Evolutionary conservation across 257 asterid genomes (phyloP).

Genomic region (Nicotiana sylvestris): DNA sequence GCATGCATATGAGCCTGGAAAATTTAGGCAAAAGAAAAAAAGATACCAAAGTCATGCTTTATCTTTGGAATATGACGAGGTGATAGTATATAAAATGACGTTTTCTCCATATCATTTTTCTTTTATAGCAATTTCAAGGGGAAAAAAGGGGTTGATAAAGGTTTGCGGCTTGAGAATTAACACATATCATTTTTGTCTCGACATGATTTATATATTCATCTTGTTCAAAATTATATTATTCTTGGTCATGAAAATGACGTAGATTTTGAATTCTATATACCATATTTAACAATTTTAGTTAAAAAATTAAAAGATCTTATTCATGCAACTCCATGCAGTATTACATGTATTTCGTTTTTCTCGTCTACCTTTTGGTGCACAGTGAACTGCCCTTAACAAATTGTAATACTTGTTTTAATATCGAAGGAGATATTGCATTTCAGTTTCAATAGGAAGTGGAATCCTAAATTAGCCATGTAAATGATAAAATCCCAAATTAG

Average conservation of each 20-base stretch:
- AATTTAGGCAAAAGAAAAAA: not conserved
- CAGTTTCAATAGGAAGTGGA: not conserved
- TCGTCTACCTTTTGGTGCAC: not conserved
- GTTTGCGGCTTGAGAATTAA: not conserved
- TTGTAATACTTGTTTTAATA: not conserved
- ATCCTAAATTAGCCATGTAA: not conserved
- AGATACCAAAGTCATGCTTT: not conserved
- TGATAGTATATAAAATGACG: not conserved
- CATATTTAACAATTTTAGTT: not conserved
- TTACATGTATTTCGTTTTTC: not conserved
- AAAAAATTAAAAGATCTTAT: not conserved
- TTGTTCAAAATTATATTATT: not conserved
- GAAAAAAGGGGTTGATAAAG: too few relatives aligned
- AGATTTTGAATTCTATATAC: not conserved
- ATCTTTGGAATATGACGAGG: not conserved
- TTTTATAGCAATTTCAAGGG: too few relatives aligned
- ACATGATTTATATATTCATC: not conserved
- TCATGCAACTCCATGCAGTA: not conserved
- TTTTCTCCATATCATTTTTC: not conserved
- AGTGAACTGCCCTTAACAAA: not conserved
- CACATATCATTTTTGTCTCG: not conserved
- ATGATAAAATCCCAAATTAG: not conserved
- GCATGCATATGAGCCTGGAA: not conserved
- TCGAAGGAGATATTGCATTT: not conserved
- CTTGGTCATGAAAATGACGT: not conserved